Percentiles rank a stretch among this genome's conserved stretches.
Evolutionary conservation across 306 rosid genomes (phyloP).

Genomic region (Lathyrus sativus): DNA sequence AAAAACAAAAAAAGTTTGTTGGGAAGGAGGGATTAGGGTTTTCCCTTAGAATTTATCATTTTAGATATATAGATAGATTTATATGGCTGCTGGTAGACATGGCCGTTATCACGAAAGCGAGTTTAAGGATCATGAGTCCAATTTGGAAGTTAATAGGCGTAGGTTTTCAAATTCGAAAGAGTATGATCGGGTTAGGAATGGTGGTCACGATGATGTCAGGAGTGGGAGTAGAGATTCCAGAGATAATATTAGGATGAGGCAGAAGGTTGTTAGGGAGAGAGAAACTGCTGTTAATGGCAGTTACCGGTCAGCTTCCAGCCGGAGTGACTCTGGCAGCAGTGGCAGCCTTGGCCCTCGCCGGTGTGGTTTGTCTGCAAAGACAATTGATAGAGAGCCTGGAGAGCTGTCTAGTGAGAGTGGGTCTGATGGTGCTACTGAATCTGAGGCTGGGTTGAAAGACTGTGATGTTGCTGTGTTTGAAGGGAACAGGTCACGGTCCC

Average conservation of each 20-base stretch:
- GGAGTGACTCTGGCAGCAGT: slow-evolving; percentile 72
- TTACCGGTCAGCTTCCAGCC: slow-evolving; percentile 55
- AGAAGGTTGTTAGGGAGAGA: slow-evolving; percentile 61
- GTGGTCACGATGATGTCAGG: slow-evolving; percentile 54
- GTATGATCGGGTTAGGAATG: slow-evolving; percentile 58
- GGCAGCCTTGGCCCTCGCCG: slow-evolving; percentile 61
- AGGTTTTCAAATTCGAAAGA: slow-evolving; percentile 54
- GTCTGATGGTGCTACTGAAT: slow-evolving; percentile 84
- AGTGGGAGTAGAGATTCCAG: slow-evolving; percentile 55
- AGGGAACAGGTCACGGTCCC: slow-evolving; percentile 53
- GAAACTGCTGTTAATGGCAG: slow-evolving; percentile 55
- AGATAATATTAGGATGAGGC: slow-evolving; percentile 67
- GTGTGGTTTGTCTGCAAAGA: slow-evolving; percentile 53
- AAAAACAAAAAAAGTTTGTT: neutral
- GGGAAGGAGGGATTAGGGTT: slow-evolving; percentile 38
- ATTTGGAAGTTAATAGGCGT: slow-evolving; percentile 53
- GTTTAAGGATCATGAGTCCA: slow-evolving; percentile 72
- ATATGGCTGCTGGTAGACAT: slow-evolving; percentile 94
- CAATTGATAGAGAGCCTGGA: slow-evolving; percentile 85
- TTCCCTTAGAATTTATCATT: slow-evolving; percentile 26
- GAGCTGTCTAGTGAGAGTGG: slow-evolving; percentile 97
- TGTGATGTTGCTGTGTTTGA: slow-evolving; percentile 42
- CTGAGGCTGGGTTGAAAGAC: slow-evolving; percentile 45
- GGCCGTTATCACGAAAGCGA: slow-evolving; percentile 79
- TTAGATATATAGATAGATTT: slow-evolving; percentile 29